These are phyloP conservation scores for Alternaria incomplexa DNA, from an alignment of 2,329 filamentous ascomycete species.

Conservation along the genomic window DNA sequence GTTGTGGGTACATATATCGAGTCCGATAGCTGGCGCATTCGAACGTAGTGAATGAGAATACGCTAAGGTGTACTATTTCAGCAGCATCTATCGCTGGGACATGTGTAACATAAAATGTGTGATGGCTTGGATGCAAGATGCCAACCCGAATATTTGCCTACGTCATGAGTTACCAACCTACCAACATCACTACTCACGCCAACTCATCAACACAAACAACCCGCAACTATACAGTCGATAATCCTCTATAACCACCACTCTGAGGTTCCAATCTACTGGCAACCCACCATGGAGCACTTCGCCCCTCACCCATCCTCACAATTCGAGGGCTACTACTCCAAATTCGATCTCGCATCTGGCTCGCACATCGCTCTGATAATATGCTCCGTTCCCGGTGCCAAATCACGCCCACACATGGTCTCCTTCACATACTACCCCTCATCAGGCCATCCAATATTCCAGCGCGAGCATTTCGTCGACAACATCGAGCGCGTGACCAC, in stretches of 20 bases:
- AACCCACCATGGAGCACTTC: slow-evolving; percentile 49
- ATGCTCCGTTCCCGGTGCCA: slow-evolving; percentile 54
- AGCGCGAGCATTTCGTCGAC: slow-evolving; percentile 53
- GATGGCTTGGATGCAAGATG: not conserved
- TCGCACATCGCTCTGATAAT: slow-evolving; percentile 56
- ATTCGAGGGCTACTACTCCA: slow-evolving; percentile 61
- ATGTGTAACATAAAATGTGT: not conserved
- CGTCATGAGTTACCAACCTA: slow-evolving; percentile 24
- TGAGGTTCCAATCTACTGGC: too few species aligned
- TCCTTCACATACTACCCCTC: slow-evolving; percentile 58
- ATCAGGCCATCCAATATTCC: slow-evolving; percentile 42
- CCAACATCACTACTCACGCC: not conserved
- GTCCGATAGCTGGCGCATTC: not conserved
- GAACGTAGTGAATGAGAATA: not conserved
- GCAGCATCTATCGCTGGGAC: not conserved
- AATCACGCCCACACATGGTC: slow-evolving; percentile 51
- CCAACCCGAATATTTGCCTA: slow-evolving; percentile 7
- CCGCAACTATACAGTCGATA: not conserved
- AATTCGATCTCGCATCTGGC: slow-evolving; percentile 56
- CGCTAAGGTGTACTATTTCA: not conserved
- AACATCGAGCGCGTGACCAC: slow-evolving; percentile 45
- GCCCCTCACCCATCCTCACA: slow-evolving; percentile 50
- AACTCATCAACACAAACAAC: not conserved
- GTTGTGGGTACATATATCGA: not conserved
- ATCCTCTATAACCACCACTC: not conserved